Base-by-base conservation (phyloP, 108 stramenopile genomes). In the Fistulifera pelliculosa region DNA sequence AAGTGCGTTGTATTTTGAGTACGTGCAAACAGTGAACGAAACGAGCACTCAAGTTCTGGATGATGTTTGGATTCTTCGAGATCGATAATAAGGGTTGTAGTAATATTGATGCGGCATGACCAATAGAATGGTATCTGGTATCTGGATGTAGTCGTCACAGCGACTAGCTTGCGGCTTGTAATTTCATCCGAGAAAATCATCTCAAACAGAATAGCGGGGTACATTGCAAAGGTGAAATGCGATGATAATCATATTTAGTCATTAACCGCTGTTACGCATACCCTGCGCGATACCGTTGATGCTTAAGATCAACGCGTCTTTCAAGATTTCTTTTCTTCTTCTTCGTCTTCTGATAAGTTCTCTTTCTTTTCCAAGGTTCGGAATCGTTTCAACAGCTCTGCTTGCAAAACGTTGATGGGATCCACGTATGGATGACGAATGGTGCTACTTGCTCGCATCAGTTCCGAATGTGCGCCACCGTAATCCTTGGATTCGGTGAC, bases 381-480 rank as follows among this genome's bases (percentile, higher is more conserved):
- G 23, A 94, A 64, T 13, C 91, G 75, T 55, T 86, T 87, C 54
- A 98, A 60, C 10, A 93, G 54, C 65, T 98, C 95, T 22, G 92
- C 94, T 79, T 98, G 95, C 35, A 96, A 74, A 24, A 95, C 85
- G 66, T 98, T 98, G 49, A 98, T 75, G n/a, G 93, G 89, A 64
- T 98, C 97, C 11, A 98, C 80, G 70, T 95, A 98, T 0, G 97
- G 96, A 60, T 89, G 77, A 24, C 97, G 88, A 43, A 98, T 88
- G 10, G 43, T 75, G 0, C 71, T 69, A 18, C 93, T 80, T 42
- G 87, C 92, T 59, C 93, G 80, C 58, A 81, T 84, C 39, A 98
- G 75, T 26, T 89, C 76, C 19, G 71, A 63, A 61, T 96, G 95
- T 48, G 62, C 70, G 6, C 88, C 80, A 39, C 85, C 83, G 47